Evolutionary conservation across 306 rosid genomes (phyloP).

Genomic region (Trifolium repens): DNA sequence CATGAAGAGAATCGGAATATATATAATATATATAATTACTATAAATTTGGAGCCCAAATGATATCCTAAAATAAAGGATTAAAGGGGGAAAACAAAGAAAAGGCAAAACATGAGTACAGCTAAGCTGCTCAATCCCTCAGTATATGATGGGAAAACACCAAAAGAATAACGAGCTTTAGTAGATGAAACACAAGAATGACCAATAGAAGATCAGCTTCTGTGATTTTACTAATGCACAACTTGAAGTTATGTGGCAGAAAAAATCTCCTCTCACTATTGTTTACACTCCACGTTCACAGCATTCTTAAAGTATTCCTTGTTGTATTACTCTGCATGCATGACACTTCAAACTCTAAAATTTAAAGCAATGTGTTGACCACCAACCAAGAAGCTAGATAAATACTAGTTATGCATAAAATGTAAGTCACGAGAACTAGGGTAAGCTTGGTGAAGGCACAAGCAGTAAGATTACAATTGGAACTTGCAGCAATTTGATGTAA

Average conservation of each 20-base stretch:
- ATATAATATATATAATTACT: neutral
- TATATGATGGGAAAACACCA: neutral
- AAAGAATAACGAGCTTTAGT: slow-evolving; percentile 6
- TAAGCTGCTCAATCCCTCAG: neutral
- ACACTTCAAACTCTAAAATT: slow-evolving; percentile 14
- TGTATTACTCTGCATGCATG: slow-evolving; percentile 12
- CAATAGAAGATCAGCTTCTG: slow-evolving; percentile 13
- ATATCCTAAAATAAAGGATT: neutral
- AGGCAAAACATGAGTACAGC: neutral
- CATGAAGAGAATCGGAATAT: slow-evolving; percentile 6
- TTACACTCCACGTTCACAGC: neutral
- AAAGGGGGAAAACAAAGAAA: neutral
- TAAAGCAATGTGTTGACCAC: slow-evolving; percentile 33
- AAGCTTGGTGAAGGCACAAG: slow-evolving; percentile 15
- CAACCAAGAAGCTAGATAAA: slow-evolving; percentile 18
- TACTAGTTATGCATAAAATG: slow-evolving; percentile 3
- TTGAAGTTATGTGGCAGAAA: slow-evolving; percentile 38
- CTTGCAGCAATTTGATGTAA: too few relatives aligned
- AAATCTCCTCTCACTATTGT: slow-evolving; percentile 12
- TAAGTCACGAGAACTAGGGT: slow-evolving; percentile 12
- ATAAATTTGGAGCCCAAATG: slow-evolving; percentile 12
- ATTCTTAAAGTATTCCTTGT: slow-evolving; percentile 26
- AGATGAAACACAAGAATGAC: neutral
- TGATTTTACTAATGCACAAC: slow-evolving; percentile 27
- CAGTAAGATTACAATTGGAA: neutral